phyloP scores from a whole-genome alignment of 2,329 filamentous ascomycete species.

The Fusarium concolor region DNA sequence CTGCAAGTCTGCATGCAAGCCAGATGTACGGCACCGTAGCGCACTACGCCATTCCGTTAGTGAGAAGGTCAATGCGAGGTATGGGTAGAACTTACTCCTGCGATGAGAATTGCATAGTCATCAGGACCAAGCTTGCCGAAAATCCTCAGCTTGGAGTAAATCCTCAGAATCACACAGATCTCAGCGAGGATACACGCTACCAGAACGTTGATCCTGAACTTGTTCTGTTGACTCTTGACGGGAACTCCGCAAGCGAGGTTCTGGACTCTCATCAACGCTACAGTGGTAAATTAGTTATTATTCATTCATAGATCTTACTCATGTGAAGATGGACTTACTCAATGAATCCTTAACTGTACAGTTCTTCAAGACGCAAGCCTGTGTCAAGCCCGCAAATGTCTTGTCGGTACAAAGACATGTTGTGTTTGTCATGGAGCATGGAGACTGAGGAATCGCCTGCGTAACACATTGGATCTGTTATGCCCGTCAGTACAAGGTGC shows the following conservation, averaged over 20 bases:
- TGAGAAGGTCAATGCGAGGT: accelerated
- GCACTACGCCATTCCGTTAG: neutral
- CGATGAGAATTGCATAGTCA: slow-evolving; percentile 30
- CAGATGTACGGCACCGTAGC: slow-evolving; percentile 35
- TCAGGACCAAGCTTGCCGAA: slow-evolving; percentile 22
- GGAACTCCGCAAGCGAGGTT: slow-evolving; percentile 28
- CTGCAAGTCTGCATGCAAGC: slow-evolving; percentile 27
- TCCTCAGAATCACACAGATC: slow-evolving; percentile 21
- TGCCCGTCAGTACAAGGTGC: neutral
- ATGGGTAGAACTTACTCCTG: slow-evolving; percentile 12
- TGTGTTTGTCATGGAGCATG: slow-evolving; percentile 27
- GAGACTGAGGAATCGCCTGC: slow-evolving; percentile 21
- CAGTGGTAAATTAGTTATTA: neutral
- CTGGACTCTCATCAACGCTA: slow-evolving; percentile 27
- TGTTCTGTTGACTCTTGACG: slow-evolving; percentile 28
- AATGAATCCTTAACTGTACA: slow-evolving; percentile 34
- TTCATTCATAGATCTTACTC: accelerated
- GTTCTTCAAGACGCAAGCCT: slow-evolving; percentile 22
- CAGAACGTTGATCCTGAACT: slow-evolving; percentile 25
- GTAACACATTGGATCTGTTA: slow-evolving; percentile 28
- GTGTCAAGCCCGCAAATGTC: slow-evolving; percentile 24
- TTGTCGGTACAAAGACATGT: slow-evolving; percentile 36
- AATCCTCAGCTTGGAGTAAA: slow-evolving; percentile 31
- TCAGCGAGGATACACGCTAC: slow-evolving; percentile 31
- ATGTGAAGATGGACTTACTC: slow-evolving; percentile 3